phyloP scores from a whole-genome alignment of 352 stramenopile species.

The Phytophthora cactorum region DNA sequence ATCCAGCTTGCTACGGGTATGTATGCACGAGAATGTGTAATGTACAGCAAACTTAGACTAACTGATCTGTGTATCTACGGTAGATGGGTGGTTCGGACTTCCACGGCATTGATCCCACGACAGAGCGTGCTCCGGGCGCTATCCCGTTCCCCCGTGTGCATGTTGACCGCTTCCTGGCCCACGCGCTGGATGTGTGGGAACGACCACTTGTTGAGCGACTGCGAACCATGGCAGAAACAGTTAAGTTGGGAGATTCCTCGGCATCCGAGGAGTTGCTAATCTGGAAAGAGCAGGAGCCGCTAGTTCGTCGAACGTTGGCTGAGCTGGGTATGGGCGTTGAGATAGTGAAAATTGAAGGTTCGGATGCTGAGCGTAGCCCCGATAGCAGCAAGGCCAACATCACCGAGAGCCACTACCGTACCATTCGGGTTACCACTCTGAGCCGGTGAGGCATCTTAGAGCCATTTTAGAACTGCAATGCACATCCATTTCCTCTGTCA shows the following conservation, averaged over 20 bases:
- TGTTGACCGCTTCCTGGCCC: slow-evolving; percentile 72
- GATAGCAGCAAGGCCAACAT: background rate
- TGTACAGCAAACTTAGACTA: background rate
- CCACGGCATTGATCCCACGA: slow-evolving; percentile 78
- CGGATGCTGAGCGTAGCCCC: background rate
- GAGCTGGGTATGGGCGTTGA: slow-evolving; percentile 39
- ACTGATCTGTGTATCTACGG: slow-evolving; percentile 11
- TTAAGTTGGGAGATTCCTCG: slow-evolving; percentile 15
- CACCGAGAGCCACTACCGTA: slow-evolving; percentile 37
- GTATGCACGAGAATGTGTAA: slow-evolving; percentile 1
- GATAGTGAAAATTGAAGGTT: slow-evolving; percentile 20
- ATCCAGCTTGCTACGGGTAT: slow-evolving; percentile 71
- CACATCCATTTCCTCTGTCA: no score
- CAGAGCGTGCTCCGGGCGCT: slow-evolving; percentile 71
- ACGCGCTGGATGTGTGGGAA: slow-evolving; percentile 75
- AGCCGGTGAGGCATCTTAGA: slow-evolving; percentile 16
- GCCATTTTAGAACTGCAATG: slow-evolving; percentile 9
- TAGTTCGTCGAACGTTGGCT: slow-evolving; percentile 40
- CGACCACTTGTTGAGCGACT: slow-evolving; percentile 58
- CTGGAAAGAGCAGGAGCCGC: slow-evolving; percentile 55
- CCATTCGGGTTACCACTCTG: slow-evolving; percentile 30
- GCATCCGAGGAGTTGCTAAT: slow-evolving; percentile 51
- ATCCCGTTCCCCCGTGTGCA: slow-evolving; percentile 79
- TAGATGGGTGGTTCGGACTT: slow-evolving; percentile 87
- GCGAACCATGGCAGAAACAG: slow-evolving; percentile 34